These are phyloP conservation scores for Amniculicola lignicola DNA, from an alignment of 495 filamentous ascomycete genomes.

Conservation along the genomic window DNA sequence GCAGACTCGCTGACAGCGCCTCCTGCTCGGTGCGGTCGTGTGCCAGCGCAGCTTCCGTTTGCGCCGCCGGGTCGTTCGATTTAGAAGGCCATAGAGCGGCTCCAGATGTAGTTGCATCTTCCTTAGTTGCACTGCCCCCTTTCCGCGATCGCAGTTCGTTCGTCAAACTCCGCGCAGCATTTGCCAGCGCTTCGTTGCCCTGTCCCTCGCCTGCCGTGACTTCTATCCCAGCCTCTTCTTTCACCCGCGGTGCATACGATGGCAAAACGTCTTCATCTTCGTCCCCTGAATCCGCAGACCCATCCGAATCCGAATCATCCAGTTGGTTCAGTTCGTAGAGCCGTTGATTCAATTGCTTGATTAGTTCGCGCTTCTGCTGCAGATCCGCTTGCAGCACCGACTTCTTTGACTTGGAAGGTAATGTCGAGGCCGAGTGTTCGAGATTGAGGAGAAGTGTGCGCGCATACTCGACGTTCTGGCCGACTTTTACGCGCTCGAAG, in stretches of 20 bases:
- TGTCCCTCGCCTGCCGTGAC: constrained; percentile 18
- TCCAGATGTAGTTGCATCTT: constrained; percentile 28
- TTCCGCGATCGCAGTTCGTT: constrained; percentile 38
- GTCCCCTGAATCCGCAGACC: constrained; percentile 29
- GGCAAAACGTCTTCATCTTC: constrained; percentile 28
- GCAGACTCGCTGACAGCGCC: constrained; percentile 72
- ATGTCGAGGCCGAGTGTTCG: constrained; percentile 59
- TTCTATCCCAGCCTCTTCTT: constrained; percentile 33
- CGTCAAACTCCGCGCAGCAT: constrained; percentile 28
- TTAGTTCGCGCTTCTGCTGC: constrained; percentile 56
- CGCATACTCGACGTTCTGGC: constrained; percentile 77
- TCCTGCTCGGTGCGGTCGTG: constrained; percentile 78
- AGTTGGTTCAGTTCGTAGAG: constrained; percentile 54
- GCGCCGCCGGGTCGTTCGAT: constrained; percentile 35
- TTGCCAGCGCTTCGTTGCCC: constrained; percentile 22
- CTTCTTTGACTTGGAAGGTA: constrained; percentile 59
- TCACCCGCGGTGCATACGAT: constrained; percentile 35
- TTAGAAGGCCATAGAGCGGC: constrained; percentile 34
- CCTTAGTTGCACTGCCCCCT: not conserved
- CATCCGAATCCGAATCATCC: constrained; percentile 34
- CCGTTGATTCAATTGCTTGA: constrained; percentile 41
- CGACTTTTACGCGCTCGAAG: constrained; percentile 67
- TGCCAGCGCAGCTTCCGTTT: constrained; percentile 66
- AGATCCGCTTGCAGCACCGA: constrained; percentile 67
- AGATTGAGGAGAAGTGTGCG: constrained; percentile 69